Percentiles rank a stretch among this genome's conserved stretches.
These are phyloP conservation scores for Saccharomycopsis hybrid DNA, from an alignment of 1,139 yeast species.

Conservation along the genomic window DNA sequence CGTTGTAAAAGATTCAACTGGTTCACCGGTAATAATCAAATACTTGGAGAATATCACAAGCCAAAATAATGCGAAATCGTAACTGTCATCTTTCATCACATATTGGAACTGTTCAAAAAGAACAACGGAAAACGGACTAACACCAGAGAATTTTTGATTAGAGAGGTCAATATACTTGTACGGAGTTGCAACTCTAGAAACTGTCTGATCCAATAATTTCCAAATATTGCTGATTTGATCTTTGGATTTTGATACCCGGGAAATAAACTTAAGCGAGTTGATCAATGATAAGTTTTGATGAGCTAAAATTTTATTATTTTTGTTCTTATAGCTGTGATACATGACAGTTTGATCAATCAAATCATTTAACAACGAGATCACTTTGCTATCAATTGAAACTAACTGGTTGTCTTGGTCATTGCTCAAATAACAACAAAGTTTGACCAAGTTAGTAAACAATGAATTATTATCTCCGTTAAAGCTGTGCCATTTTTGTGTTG, in stretches of 20 bases:
- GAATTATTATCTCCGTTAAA: constrained; percentile 37
- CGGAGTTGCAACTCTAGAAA: constrained; percentile 68
- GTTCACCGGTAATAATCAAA: constrained; percentile 52
- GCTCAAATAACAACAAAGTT: constrained; percentile 34
- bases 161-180: constrained; percentile 75
- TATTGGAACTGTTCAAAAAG: constrained; percentile 69
- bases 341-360: constrained; percentile 40
- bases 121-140: constrained; percentile 65
- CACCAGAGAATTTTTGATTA: constrained; percentile 31
- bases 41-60: constrained; percentile 39
- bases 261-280: constrained; percentile 32
- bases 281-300: constrained; percentile 42
- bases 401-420: constrained; percentile 31
- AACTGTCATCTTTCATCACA: constrained; percentile 32
- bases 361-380: constrained; percentile 34
- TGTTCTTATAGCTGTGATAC: constrained; percentile 33
- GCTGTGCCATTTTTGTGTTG: constrained; percentile 61
- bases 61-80: constrained; percentile 42
- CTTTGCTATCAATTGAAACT: constrained; percentile 26
- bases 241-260: constrained; percentile 2
- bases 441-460: constrained; percentile 53
- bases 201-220: constrained; percentile 65
- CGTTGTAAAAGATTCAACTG: constrained; percentile 30
- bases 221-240: constrained; percentile 35
- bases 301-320: constrained; percentile 31